phyloP scores from a whole-genome alignment of 2,329 filamentous ascomycete genomes.

The Cladophialophora chaetospira region DNA sequence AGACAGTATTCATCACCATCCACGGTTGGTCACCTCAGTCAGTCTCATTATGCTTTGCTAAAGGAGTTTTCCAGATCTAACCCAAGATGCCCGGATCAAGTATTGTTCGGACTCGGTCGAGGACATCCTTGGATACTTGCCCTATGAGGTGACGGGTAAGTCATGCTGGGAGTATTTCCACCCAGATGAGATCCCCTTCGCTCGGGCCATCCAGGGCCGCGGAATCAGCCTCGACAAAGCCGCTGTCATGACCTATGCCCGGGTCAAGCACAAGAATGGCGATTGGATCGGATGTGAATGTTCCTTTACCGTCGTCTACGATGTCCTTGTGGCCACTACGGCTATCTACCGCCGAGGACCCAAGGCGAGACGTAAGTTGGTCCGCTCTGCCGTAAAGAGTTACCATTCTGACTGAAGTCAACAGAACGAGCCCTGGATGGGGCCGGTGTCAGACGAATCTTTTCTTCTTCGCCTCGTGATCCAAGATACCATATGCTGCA shows the following conservation, averaged over 20 bases:
- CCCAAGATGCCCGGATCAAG: conserved; percentile 73
- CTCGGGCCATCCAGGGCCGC: conserved; percentile 70
- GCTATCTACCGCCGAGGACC: conserved; percentile 71
- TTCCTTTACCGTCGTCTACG: conserved; percentile 85
- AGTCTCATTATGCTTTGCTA: conserved; percentile 23
- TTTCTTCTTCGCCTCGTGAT: conserved; percentile 78
- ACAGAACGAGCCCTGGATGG: conserved; percentile 75
- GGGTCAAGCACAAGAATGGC: conserved; percentile 68
- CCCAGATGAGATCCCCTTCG: conserved; percentile 75
- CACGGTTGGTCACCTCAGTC: too few species aligned
- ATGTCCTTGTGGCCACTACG: conserved; percentile 82
- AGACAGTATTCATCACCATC: conserved; percentile 88
- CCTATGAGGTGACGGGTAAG: conserved; percentile 72
- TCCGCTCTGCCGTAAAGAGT: not conserved
- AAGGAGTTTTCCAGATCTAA: conserved; percentile 61
- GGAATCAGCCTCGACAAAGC: conserved; percentile 80
- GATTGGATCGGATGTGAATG: conserved; percentile 81
- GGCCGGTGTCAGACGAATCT: conserved; percentile 74
- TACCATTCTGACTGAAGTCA: conserved; percentile 24
- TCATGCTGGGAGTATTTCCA: conserved; percentile 88
- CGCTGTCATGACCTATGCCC: conserved; percentile 78
- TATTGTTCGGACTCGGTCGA: conserved; percentile 82
- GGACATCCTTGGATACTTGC: conserved; percentile 78
- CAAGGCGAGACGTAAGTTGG: conserved; percentile 71
- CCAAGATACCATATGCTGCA: conserved; percentile 89